A percentile compares a stretch with the other conserved stretches of the same genome.
Conservation (phyloP, 1,284 basidiomycete species). For the Trichosporon ovoides region DNA sequence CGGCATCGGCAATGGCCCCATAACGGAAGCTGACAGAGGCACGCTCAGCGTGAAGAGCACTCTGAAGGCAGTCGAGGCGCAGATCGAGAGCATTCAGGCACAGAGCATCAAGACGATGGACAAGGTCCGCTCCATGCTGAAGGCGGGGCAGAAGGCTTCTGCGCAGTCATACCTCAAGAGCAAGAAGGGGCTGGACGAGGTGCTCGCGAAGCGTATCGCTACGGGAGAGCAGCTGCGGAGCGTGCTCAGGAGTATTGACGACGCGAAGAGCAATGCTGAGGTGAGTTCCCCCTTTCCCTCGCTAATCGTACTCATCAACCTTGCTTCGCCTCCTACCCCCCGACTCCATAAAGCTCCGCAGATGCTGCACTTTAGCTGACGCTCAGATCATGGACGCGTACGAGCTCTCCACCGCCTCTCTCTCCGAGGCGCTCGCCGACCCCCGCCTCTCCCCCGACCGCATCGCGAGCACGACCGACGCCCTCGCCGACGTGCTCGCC, state of each 20-base stretch:
- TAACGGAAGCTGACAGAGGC: constrained; percentile 46
- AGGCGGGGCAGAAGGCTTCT: constrained; percentile 63
- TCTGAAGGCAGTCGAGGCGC: constrained; percentile 38
- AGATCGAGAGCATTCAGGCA: constrained; percentile 52
- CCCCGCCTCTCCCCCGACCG: constrained; percentile 69
- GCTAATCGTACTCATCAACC: too few relatives aligned
- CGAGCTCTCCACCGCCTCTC: constrained; percentile 69
- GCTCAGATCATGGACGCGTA: constrained; percentile 77
- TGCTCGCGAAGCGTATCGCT: constrained; percentile 66
- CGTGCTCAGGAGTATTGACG: constrained; percentile 76
- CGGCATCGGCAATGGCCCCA: constrained; percentile 34
- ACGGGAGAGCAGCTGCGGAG: constrained; percentile 68
- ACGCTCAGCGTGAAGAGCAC: constrained; percentile 38
- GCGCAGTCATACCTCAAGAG: constrained; percentile 72
- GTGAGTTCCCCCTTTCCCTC: too few relatives aligned
- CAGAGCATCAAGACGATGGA: constrained; percentile 65
- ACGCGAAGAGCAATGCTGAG: constrained; percentile 80
- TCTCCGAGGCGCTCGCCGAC: constrained; percentile 68
- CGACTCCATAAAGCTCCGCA: background rate
- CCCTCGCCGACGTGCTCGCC: constrained; percentile 71
- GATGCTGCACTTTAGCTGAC: too few relatives aligned
- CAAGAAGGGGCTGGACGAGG: constrained; percentile 71
- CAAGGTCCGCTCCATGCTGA: constrained; percentile 62
- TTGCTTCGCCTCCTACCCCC: background rate
- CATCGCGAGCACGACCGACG: constrained; percentile 80